phyloP scores from a whole-genome alignment of 2,329 filamentous ascomycete species.

The Talaromyces rugulosus region DNA sequence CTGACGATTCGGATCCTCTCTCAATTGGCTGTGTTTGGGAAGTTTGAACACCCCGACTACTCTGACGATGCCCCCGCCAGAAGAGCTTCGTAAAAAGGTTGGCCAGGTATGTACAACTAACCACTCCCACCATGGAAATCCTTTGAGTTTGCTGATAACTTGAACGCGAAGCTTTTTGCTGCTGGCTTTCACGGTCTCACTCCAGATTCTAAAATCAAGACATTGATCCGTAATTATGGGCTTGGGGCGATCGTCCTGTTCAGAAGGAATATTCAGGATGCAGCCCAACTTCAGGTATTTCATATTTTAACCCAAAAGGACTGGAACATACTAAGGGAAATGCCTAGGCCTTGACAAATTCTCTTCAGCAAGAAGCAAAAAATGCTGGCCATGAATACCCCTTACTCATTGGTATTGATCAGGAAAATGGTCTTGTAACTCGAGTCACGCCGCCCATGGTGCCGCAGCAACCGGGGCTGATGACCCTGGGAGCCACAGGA shows the following conservation, averaged over 20 bases:
- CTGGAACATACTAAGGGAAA: constrained; percentile 6
- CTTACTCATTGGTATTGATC: constrained; percentile 43
- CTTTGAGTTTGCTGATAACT: background rate
- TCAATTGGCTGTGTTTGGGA: background rate
- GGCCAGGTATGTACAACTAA: constrained; percentile 27
- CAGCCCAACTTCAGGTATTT: constrained; percentile 33
- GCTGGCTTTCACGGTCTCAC: constrained; percentile 41
- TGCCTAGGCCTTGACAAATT: constrained; percentile 27
- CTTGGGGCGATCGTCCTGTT: constrained; percentile 42
- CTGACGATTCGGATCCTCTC: background rate
- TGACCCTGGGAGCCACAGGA: constrained; percentile 42
- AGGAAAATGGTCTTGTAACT: constrained; percentile 45
- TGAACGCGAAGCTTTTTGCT: constrained; percentile 36
- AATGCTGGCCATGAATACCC: constrained; percentile 35
- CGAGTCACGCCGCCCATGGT: constrained; percentile 38
- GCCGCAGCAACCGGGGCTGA: constrained; percentile 39
- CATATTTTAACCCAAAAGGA: background rate
- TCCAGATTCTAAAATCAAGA: constrained; percentile 39
- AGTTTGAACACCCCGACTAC: background rate
- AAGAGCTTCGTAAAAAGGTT: constrained; percentile 24
- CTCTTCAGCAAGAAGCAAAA: constrained; percentile 38
- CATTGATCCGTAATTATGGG: constrained; percentile 38
- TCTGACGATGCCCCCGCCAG: background rate
- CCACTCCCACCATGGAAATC: background rate
- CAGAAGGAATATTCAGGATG: constrained; percentile 37